Percentiles rank a stretch among this genome's conserved stretches.
These are phyloP conservation scores for Ceratocystiopsis minuta DNA, from an alignment of 2,329 filamentous ascomycete species.

Conservation along the genomic window DNA sequence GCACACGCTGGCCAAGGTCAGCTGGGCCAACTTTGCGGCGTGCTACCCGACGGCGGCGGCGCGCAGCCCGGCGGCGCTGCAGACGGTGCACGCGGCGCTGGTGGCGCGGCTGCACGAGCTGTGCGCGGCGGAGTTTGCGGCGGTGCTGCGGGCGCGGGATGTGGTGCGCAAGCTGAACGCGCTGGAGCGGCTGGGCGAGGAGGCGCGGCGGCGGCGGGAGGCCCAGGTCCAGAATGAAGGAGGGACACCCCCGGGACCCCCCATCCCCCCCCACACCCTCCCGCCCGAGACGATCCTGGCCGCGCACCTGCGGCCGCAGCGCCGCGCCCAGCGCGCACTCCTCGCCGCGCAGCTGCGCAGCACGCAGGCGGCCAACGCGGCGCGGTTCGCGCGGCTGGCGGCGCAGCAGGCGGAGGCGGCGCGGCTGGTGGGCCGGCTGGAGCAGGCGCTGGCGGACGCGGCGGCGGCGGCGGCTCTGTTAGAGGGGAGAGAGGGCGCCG, in stretches of 20 bases:
- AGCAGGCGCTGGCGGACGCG: constrained; percentile 34
- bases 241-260: constrained; percentile 9
- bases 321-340: constrained; percentile 33
- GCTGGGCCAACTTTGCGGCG: constrained; percentile 36
- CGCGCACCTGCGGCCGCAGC: constrained; percentile 36
- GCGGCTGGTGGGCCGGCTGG: constrained; percentile 28
- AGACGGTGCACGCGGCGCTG: constrained; percentile 39
- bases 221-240: constrained; percentile 11
- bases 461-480: constrained; percentile 32
- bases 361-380: constrained; percentile 37
- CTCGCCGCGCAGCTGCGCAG: constrained; percentile 40
- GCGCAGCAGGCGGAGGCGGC: constrained; percentile 38
- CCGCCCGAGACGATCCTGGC: constrained; percentile 32
- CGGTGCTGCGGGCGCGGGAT: constrained; percentile 29
- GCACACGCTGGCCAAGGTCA: constrained; percentile 36
- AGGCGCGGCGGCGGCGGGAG: constrained; percentile 20
- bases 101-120: constrained; percentile 34
- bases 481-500: constrained; percentile 10
- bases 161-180: constrained; percentile 41
- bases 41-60: constrained; percentile 44
- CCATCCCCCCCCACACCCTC: constrained; percentile 32
- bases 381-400: constrained; percentile 30
- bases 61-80: constrained; percentile 30
- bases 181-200: constrained; percentile 35
- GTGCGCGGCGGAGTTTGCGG: constrained; percentile 40